Evolutionary conservation across 2,329 filamentous ascomycete genomes (phyloP), one percentile per base, ranked within the genome.

Genomic region (Xylariales sp.): DNA sequence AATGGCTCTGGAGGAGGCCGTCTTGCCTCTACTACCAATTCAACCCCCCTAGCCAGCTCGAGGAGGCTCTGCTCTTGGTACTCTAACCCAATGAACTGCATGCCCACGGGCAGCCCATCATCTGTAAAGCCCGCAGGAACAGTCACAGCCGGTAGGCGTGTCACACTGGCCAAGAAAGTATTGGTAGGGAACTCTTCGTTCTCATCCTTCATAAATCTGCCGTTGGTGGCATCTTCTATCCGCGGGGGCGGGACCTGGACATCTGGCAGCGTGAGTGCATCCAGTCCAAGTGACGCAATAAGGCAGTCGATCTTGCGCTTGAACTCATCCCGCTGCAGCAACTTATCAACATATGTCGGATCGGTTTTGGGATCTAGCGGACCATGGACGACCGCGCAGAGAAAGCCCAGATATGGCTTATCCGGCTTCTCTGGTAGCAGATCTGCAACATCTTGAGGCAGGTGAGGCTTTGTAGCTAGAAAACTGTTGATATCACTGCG

Each of bases 381-480:
- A 5, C 39, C 43, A 28, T 52, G 52, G 14, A 47, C 47, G 3
- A 57, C 29, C 4, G 41, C 49, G 17, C 46, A 46, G 25, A 55
- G 46, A 5, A 52, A 40, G 11, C 48, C 49, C 6, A 57, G 40
- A 18, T 42, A 48, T 2, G 41, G 47, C 14, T 41, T 43, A 21
- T 38, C 34, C 12, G 47, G 33, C 16, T 33, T 37, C 10, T 7
- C 7, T 17, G 44, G 44, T 4, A 50, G 18, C 11, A 47, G 43
- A 23, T 52, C 48, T 19, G 43, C 40, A 33, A 51, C 18, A 19
- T 49, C 45, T 33, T 47, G 41, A 54, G 46, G 38, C 8, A 57
- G 44, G 29, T 54, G 41, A 3, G 66, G 62, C 38, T 67, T 61
- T 47, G 66, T 67, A 17, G 47, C 48, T 28, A 55, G 43, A 42